Evolutionary conservation across 805 yeast genomes (phyloP).

Genomic region (Candida vartiovaarae): DNA sequence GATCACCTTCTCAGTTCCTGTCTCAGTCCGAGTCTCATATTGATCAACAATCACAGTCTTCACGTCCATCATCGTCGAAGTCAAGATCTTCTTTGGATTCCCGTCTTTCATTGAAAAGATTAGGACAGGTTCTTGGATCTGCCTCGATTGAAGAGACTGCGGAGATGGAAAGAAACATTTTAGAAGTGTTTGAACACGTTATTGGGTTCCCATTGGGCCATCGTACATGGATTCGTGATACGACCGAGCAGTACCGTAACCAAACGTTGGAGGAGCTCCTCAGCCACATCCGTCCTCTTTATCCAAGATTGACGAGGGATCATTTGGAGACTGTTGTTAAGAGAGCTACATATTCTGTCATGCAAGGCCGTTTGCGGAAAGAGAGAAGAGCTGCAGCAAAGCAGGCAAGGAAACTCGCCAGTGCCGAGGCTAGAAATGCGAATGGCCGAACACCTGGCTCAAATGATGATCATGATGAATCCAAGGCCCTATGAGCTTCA

Average conservation of each 20-base stretch:
- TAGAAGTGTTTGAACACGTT: conserved; percentile 45
- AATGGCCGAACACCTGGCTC: too few species aligned
- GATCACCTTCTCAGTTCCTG: too few species aligned
- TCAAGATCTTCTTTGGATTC: conserved; percentile 34
- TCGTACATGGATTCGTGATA: conserved; percentile 81
- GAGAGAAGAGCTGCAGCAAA: conserved; percentile 49
- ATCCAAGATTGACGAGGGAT: conserved; percentile 20
- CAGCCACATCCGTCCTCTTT: conserved; percentile 21
- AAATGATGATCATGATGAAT: too few species aligned
- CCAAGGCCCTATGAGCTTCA: too few species aligned
- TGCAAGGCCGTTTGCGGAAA: conserved; percentile 71
- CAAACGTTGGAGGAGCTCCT: conserved; percentile 42
- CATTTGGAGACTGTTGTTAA: conserved; percentile 67
- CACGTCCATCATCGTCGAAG: not conserved
- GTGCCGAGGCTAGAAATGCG: too few species aligned
- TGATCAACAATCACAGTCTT: too few species aligned
- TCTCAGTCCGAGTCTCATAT: too few species aligned
- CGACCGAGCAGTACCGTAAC: conserved; percentile 45
- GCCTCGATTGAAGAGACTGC: conserved; percentile 47
- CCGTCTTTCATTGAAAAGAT: conserved; percentile 48
- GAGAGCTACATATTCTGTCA: conserved; percentile 72
- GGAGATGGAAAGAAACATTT: conserved; percentile 44
- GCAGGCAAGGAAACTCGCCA: conserved; percentile 1
- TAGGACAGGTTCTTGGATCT: conserved; percentile 45
- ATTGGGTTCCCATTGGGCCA: conserved; percentile 70